Evolutionary conservation across 192 early-diverging fungal genomes (phyloP).

Genomic region (Coemansia sp.): DNA sequence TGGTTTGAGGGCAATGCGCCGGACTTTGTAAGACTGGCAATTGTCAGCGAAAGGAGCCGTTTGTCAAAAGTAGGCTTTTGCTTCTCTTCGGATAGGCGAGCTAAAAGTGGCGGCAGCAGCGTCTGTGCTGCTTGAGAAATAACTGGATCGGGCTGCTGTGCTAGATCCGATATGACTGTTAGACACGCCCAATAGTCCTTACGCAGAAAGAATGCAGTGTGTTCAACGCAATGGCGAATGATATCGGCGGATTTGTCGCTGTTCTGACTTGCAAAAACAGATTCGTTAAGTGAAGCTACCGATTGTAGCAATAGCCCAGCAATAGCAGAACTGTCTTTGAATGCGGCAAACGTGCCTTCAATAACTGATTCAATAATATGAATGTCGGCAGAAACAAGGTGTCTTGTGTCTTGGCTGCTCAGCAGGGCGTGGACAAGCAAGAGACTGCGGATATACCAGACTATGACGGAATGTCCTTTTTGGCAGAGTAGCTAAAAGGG

Average conservation of each 20-base stretch:
- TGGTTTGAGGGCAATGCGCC: slow-evolving; percentile 6
- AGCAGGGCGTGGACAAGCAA: slow-evolving; percentile 45
- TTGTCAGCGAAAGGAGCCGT: slow-evolving; percentile 17
- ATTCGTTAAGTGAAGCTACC: slow-evolving; percentile 5
- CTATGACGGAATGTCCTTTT: slow-evolving; percentile 26
- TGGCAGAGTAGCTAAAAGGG: slow-evolving; percentile 33
- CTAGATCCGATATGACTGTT: slow-evolving; percentile 29
- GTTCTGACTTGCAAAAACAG: background rate
- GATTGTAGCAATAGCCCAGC: slow-evolving; percentile 35
- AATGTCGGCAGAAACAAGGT: slow-evolving; percentile 27
- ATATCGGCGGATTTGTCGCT: slow-evolving; percentile 1
- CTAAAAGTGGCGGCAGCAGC: slow-evolving; percentile 28
- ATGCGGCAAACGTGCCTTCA: slow-evolving; percentile 35
- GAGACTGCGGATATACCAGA: slow-evolving; percentile 43
- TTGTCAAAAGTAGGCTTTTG: slow-evolving; percentile 10
- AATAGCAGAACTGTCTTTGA: slow-evolving; percentile 10
- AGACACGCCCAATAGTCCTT: slow-evolving; percentile 41
- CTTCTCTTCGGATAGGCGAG: slow-evolving; percentile 31
- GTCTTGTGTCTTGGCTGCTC: slow-evolving; percentile 24
- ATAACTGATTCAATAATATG: slow-evolving; percentile 30
- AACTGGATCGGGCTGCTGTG: slow-evolving; percentile 9
- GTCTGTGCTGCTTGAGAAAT: slow-evolving; percentile 21
- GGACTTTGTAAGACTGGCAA: slow-evolving; percentile 25
- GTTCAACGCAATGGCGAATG: slow-evolving; percentile 13
- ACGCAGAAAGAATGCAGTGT: slow-evolving; percentile 14